A percentile compares a stretch with the other conserved stretches of the same genome.
Evolutionary conservation across 2,329 filamentous ascomycete species (phyloP).

Genomic region (Botryotinia convoluta): DNA sequence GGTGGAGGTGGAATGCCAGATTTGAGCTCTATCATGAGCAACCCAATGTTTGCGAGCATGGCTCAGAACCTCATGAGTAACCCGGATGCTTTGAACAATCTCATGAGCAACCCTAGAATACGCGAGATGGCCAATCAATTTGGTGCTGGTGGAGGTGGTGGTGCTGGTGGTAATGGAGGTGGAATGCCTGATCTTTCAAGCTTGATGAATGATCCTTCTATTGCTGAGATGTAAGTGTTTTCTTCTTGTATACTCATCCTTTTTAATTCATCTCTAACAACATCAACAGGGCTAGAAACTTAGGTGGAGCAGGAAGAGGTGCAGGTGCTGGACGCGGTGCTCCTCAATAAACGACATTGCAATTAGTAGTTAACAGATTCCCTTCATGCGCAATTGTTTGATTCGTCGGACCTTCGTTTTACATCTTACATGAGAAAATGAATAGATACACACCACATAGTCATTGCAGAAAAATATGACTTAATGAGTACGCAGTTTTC

Average conservation of each 20-base stretch:
- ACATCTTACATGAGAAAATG: background rate
- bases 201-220: conserved; percentile 88
- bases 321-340: conserved; percentile 18
- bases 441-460: background rate
- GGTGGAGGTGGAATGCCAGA: conserved; percentile 83
- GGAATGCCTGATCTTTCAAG: conserved; percentile 85
- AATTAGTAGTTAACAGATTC: conserved; percentile 7
- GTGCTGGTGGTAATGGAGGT: conserved; percentile 51
- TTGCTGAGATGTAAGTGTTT: conserved; percentile 83
- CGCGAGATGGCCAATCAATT: conserved; percentile 84
- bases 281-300: conserved; percentile 16
- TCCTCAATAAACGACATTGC: conserved; percentile 3
- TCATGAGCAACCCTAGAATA: conserved; percentile 92
- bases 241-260: background rate
- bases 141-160: conserved; percentile 53
- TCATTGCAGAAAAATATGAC: background rate
- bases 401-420: background rate
- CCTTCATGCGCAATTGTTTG: background rate
- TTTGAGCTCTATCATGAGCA: conserved; percentile 83
- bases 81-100: conserved; percentile 82
- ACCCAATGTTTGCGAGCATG: conserved; percentile 98
- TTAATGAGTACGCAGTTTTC: background rate
- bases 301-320: conserved; percentile 18
- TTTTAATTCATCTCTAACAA: background rate
- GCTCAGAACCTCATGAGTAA: conserved; percentile 97